These are phyloP conservation scores for Cytospora schulzeri DNA, from an alignment of 2,329 filamentous ascomycete genomes.

Conservation along the genomic window DNA sequence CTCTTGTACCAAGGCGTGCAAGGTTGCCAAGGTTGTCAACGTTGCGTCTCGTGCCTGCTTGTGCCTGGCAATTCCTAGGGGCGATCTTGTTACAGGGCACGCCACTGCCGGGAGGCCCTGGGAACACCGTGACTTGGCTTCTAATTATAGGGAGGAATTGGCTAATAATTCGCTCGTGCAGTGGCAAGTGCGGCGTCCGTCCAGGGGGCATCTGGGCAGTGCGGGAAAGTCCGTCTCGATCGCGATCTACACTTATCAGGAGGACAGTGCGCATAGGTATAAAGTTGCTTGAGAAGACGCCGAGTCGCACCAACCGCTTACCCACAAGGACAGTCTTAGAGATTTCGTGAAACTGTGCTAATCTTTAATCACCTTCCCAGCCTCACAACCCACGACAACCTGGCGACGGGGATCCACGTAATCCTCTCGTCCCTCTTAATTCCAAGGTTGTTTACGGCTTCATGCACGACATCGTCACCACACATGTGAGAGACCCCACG, in stretches of 20 bases:
- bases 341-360: background rate
- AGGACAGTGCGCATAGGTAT: background rate
- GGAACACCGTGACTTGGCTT: constrained; percentile 12
- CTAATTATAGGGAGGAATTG: constrained; percentile 20
- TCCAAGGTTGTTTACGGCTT: constrained; percentile 6
- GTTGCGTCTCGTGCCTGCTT: background rate
- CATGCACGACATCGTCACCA: constrained; percentile 17
- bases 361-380: background rate
- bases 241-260: constrained; percentile 1
- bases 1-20: background rate
- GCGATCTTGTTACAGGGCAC: background rate
- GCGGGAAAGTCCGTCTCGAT: background rate
- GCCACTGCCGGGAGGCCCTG: background rate
- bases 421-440: constrained; percentile 11
- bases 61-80: background rate
- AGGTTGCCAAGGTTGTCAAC: background rate
- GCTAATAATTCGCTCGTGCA: constrained; percentile 4
- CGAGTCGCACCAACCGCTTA: background rate
- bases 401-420: constrained; percentile 1
- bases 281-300: background rate
- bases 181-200: constrained; percentile 12
- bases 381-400: background rate
- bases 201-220: background rate
- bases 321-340: background rate
- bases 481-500: constrained; percentile 4